Evolutionary conservation across 305 asterid genomes (phyloP).

Genomic region (Rubia tinctorum): DNA sequence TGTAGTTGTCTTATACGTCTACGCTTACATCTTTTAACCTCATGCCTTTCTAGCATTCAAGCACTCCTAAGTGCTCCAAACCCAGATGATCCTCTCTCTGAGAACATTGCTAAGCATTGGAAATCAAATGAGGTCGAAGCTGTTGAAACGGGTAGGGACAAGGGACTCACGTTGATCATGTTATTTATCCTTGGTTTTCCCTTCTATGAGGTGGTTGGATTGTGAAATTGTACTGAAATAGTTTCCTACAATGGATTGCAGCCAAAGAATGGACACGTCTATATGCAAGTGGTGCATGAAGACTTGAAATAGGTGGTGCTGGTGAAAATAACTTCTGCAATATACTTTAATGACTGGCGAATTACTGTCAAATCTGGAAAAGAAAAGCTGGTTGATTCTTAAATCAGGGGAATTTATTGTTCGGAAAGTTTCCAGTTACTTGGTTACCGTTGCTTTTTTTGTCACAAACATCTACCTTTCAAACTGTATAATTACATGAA

Average conservation of each 20-base stretch:
- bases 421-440: constrained; percentile 15
- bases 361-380: constrained; percentile 15
- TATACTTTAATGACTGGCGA: constrained; percentile 28
- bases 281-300: constrained; percentile 44
- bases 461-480: constrained; percentile 14
- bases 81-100: constrained; percentile 70
- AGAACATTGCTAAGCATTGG: constrained; percentile 72
- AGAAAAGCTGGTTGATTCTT: constrained; percentile 11
- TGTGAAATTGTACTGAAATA: not conserved
- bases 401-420: constrained; percentile 7
- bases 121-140: constrained; percentile 63
- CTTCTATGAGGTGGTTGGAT: not conserved
- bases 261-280: constrained; percentile 47
- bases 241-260: constrained; percentile 18
- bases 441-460: constrained; percentile 15
- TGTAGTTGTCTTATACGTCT: not conserved
- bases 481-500: constrained; percentile 31
- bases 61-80: constrained; percentile 72
- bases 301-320: constrained; percentile 6
- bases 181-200: not conserved
- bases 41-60: constrained; percentile 42
- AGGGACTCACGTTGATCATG: not conserved
- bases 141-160: constrained; percentile 53
- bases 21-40: not conserved
- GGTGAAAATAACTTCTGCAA: constrained; percentile 24